These are phyloP conservation scores for Pseudocercospora fijiensis DNA, from an alignment of 2,329 filamentous ascomycete species.

Conservation along the genomic window DNA sequence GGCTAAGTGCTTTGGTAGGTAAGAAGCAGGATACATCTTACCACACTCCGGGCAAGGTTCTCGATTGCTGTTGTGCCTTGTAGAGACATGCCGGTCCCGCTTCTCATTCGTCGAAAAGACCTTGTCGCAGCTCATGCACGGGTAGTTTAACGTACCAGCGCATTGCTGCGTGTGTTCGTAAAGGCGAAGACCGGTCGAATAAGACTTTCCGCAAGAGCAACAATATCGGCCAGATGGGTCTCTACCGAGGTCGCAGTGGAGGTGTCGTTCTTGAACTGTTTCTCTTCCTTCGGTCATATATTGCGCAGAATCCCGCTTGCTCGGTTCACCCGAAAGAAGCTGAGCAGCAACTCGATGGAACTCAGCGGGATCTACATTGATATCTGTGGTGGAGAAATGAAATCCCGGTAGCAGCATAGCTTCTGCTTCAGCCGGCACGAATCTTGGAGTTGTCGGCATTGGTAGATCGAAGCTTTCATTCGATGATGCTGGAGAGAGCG, in stretches of 20 bases:
- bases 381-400: conserved; percentile 27
- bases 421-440: conserved; percentile 2
- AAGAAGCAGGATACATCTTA: conserved; percentile 18
- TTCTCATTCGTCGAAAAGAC: conserved; percentile 18
- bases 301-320: conserved; percentile 11
- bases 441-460: conserved; percentile 13
- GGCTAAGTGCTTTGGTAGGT: conserved; percentile 26
- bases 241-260: conserved; percentile 25
- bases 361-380: conserved; percentile 23
- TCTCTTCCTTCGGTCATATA: conserved; percentile 12
- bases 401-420: conserved; percentile 24
- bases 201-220: conserved; percentile 28
- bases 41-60: conserved; percentile 28
- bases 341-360: conserved; percentile 29
- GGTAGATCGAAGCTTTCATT: conserved; percentile 13
- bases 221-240: conserved; percentile 23
- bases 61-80: conserved; percentile 21
- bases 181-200: conserved; percentile 17
- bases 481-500: conserved; percentile 19
- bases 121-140: conserved; percentile 25
- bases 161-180: conserved; percentile 23
- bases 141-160: conserved; percentile 22
- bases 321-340: conserved; percentile 22
- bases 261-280: conserved; percentile 13
- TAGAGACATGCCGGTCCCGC: conserved; percentile 18